Base-by-base conservation (phyloP, 345 rosid species). In the Geranium brycei region DNA sequence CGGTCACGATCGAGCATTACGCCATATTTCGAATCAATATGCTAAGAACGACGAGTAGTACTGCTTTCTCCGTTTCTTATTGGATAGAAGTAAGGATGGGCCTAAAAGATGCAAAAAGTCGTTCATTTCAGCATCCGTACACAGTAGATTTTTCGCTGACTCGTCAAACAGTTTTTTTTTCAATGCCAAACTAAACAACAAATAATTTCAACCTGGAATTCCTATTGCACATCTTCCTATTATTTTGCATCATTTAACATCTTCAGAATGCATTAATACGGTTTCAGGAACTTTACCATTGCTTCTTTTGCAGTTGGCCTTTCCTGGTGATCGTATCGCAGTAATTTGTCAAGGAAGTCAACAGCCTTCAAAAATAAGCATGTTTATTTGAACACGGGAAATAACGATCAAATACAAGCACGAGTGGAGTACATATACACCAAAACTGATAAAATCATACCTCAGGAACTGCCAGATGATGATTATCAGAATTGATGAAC, bases 261-360 rank as follows among this genome's bases (percentile, higher is more conserved):
- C 28, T 23, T 23, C 28, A 23, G 28, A 23, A 7, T 35, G 41
- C 41, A 35, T 35, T 35, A 35, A 4, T 4, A 35, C 0, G 41
- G 41, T 35, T 35, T 35, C 41, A 35, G 41, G 41, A 7, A 35
- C 10, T 35, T 35, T 35, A 35, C 41, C 41, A 35, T 35, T 35
- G 41, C 41, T 4, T 35, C 41, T 35, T 35, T 90, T 19, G 99
- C 99, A 51, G 99, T 90, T 47, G 87, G 99, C 80, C 99, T 87
- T 77, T 93, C 99, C 72, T 82, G 91, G 74, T 90, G 97, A 79
- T 93, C 99, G 82, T 90, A 93, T 66, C 83, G 84, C 73, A 93
- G 80, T 83, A 93, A 79, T 79, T 85, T 93, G 82, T 93, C 99
- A 32, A 93, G 86, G 73, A 93, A 93, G 73, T 90, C 97, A 56